phyloP scores from a whole-genome alignment of 2,329 filamentous ascomycete genomes.

The Celoporthe dispersa region DNA sequence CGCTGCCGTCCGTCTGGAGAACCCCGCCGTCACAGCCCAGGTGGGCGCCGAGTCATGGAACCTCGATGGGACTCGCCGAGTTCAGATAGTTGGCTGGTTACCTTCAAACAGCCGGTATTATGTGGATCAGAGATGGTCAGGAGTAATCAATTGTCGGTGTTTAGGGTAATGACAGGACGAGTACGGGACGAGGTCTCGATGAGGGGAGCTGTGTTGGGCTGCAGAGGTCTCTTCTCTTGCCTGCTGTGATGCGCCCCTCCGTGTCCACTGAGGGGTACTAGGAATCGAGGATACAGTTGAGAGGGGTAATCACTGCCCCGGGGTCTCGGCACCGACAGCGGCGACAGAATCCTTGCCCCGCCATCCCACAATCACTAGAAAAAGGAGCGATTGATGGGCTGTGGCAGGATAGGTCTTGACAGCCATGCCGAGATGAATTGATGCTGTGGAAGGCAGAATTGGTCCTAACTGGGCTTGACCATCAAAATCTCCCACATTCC shows the following conservation, averaged over 20 bases:
- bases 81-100: neutral
- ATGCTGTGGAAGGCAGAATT: too few relatives aligned
- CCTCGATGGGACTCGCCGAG: neutral
- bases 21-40: neutral
- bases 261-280: neutral
- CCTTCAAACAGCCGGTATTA: neutral
- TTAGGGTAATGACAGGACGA: neutral
- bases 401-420: too few relatives aligned
- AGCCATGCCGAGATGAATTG: too few relatives aligned
- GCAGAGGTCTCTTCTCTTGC: too few relatives aligned
- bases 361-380: neutral
- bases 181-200: neutral
- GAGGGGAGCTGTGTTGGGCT: neutral
- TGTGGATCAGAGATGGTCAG: neutral
- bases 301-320: neutral
- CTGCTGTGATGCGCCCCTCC: too few relatives aligned
- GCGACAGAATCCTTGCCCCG: neutral
- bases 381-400: too few relatives aligned
- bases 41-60: neutral
- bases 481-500: too few relatives aligned
- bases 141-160: neutral
- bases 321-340: slow-evolving; percentile 8
- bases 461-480: too few relatives aligned
- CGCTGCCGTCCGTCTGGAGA: slow-evolving; percentile 3
- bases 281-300: neutral